Evolutionary conservation across 345 rosid genomes (phyloP).

Genomic region (Cochlearia excelsa): DNA sequence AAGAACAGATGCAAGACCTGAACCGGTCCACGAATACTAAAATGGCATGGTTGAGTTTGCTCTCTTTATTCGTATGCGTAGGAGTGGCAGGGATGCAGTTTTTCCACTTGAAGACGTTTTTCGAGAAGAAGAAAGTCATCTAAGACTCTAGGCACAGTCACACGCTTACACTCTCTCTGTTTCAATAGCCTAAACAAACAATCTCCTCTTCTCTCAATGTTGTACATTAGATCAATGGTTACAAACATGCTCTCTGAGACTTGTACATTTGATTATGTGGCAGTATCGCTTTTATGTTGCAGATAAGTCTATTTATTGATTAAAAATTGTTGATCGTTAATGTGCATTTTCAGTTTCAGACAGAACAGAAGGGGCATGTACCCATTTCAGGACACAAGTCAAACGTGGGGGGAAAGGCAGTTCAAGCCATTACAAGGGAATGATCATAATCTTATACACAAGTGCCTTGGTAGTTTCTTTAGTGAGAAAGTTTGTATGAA

Average conservation of each 20-base stretch:
- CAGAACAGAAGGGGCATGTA: too few species aligned
- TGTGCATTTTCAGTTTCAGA: too few species aligned
- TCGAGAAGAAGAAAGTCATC: slow-evolving; percentile 91
- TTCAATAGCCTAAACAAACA: slow-evolving; percentile 1
- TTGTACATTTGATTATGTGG: slow-evolving; percentile 4
- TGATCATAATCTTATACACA: slow-evolving; percentile 16
- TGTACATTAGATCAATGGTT: slow-evolving; percentile 32
- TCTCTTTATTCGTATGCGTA: slow-evolving; percentile 69
- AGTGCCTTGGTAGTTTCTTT: neutral
- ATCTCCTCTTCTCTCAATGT: slow-evolving; percentile 16
- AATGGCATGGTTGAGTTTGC: slow-evolving; percentile 78
- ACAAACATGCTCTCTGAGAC: slow-evolving; percentile 7
- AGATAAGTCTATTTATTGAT: slow-evolving; percentile 3
- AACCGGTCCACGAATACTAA: slow-evolving; percentile 63
- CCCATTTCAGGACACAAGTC: slow-evolving; percentile 8
- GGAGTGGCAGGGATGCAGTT: slow-evolving; percentile 85
- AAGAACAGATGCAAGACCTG: slow-evolving; percentile 87
- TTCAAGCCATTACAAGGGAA: slow-evolving; percentile 14
- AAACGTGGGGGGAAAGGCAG: neutral
- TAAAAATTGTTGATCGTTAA: slow-evolving; percentile 2
- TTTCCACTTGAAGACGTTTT: slow-evolving; percentile 89
- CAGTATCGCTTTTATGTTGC: neutral
- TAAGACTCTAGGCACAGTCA: slow-evolving; percentile 26
- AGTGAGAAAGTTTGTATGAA: slow-evolving; percentile 52
- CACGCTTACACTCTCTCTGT: neutral